phyloP scores from a whole-genome alignment of 306 rosid genomes.

The Mimosa bimucronata region DNA sequence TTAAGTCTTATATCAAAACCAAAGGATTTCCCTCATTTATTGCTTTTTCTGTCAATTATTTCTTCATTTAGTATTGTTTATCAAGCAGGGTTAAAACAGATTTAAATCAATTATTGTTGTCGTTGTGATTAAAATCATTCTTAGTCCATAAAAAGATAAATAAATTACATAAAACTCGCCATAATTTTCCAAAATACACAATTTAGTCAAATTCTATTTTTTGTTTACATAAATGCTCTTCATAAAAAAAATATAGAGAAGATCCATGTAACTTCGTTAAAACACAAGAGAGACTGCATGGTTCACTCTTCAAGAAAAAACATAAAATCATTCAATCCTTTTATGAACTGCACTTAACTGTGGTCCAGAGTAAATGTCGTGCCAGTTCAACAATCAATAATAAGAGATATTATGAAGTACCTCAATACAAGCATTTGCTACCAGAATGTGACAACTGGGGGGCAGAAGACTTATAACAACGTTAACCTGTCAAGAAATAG shows the following conservation, averaged over 20 bases:
- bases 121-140: not conserved
- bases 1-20: not conserved
- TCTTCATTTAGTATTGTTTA: not conserved
- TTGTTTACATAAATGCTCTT: not conserved
- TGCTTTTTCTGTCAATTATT: not conserved
- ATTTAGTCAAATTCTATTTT: not conserved
- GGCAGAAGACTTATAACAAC: constrained; percentile 91
- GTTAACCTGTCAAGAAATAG: constrained; percentile 66
- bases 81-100: not conserved
- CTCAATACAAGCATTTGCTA: constrained; percentile 91
- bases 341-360: constrained; percentile 9
- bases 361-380: constrained; percentile 3
- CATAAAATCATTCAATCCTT: constrained; percentile 10
- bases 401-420: constrained; percentile 49
- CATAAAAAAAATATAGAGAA: not conserved
- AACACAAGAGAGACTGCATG: not conserved
- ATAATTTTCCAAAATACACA: not conserved
- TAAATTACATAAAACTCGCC: not conserved
- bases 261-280: not conserved
- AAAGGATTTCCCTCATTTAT: not conserved
- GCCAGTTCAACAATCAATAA: constrained; percentile 27
- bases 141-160: not conserved
- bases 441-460: constrained; percentile 69
- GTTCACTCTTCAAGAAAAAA: not conserved
- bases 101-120: not conserved